Evolutionary conservation across 2,329 filamentous ascomycete genomes (phyloP).

Genomic region (Xylariaceae sp.): DNA sequence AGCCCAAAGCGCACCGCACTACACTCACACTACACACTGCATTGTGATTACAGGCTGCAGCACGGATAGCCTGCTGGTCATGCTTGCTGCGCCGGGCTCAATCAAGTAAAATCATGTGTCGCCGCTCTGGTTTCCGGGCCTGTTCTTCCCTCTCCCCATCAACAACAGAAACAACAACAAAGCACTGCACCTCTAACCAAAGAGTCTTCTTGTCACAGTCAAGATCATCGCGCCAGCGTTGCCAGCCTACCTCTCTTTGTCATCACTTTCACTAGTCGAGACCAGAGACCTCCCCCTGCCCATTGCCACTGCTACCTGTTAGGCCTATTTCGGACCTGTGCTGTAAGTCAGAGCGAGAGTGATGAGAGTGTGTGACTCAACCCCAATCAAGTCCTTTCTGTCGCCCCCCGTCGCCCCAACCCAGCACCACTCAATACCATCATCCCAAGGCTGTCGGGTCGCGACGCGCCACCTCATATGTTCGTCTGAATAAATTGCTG

Average conservation of each 20-base stretch:
- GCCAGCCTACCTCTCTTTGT: slow-evolving; percentile 37
- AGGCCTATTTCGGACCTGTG: slow-evolving; percentile 34
- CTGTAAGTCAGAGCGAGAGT: slow-evolving; percentile 36
- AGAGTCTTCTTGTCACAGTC: slow-evolving; percentile 59
- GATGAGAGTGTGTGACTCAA: slow-evolving; percentile 22
- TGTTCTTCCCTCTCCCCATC: slow-evolving; percentile 44
- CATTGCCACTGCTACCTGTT: slow-evolving; percentile 23
- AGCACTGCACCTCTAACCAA: slow-evolving; percentile 39
- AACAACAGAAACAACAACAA: slow-evolving; percentile 41
- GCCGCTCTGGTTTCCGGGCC: slow-evolving; percentile 36
- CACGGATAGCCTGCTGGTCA: neutral
- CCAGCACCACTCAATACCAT: neutral
- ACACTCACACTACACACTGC: neutral
- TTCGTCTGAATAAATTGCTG: slow-evolving; percentile 21
- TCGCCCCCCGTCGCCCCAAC: slow-evolving; percentile 8
- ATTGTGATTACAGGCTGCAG: too few relatives aligned
- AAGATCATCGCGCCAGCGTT: slow-evolving; percentile 56
- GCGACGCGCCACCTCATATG: slow-evolving; percentile 4
- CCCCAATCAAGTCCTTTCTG: slow-evolving; percentile 14
- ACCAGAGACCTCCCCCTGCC: slow-evolving; percentile 26
- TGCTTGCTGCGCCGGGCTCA: neutral
- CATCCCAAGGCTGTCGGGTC: too few relatives aligned
- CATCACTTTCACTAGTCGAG: slow-evolving; percentile 24
- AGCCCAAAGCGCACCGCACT: neutral
- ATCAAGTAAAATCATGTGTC: slow-evolving; percentile 20